Evolutionary conservation across 495 filamentous ascomycete species (phyloP).

Genomic region (Glonium stellatum): DNA sequence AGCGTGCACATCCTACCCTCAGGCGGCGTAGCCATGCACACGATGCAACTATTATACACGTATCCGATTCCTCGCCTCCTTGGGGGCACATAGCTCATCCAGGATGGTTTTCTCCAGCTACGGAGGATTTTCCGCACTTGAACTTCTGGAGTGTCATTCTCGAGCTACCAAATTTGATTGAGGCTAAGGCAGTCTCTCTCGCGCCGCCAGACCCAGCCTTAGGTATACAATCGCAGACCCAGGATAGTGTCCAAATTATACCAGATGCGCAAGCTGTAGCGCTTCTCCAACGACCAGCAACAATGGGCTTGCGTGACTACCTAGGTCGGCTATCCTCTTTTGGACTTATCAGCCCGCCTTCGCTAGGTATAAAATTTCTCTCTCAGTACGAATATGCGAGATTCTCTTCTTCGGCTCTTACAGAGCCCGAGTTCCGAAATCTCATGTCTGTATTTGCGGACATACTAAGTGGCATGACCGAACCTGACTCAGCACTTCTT

Average conservation of each 20-base stretch:
- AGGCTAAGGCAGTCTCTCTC: slow-evolving; percentile 81
- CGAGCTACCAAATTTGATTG: slow-evolving; percentile 86
- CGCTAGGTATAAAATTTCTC: slow-evolving; percentile 58
- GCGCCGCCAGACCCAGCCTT: slow-evolving; percentile 55
- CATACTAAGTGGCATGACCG: slow-evolving; percentile 67
- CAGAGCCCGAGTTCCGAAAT: slow-evolving; percentile 64
- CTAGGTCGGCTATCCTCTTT: slow-evolving; percentile 61
- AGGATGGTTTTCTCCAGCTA: slow-evolving; percentile 79
- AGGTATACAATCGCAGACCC: slow-evolving; percentile 3
- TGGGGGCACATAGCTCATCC: slow-evolving; percentile 81
- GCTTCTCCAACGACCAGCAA: slow-evolving; percentile 59
- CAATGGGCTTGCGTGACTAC: slow-evolving; percentile 78
- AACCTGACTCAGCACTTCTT: slow-evolving; percentile 43
- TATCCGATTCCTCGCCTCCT: slow-evolving; percentile 42
- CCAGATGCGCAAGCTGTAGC: slow-evolving; percentile 60
- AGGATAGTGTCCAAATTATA: slow-evolving; percentile 20
- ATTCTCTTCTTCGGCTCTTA: slow-evolving; percentile 57
- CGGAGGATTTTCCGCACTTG: slow-evolving; percentile 65
- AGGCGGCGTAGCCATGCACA: slow-evolving; percentile 15
- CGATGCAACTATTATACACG: slow-evolving; percentile 30
- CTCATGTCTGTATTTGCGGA: slow-evolving; percentile 87
- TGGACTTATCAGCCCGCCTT: slow-evolving; percentile 54
- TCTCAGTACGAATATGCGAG: slow-evolving; percentile 72
- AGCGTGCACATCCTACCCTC: slow-evolving; percentile 11
- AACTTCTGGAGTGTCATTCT: slow-evolving; percentile 73